Evolutionary conservation across 176 grass and related monocot species (phyloP).

Genomic region (Oryza brachyantha): DNA sequence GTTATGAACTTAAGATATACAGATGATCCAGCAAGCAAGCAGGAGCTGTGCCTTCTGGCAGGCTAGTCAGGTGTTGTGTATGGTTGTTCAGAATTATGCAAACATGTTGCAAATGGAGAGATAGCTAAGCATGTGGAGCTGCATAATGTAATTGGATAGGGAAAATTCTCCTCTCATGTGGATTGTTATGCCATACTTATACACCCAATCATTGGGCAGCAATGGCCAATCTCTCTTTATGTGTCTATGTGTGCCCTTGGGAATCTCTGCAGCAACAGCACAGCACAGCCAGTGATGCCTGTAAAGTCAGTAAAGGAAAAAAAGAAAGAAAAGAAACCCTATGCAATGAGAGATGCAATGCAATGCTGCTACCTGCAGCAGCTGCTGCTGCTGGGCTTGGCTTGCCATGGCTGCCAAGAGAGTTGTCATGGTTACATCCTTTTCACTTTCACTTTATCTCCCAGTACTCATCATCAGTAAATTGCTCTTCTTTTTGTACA

Average conservation of each 20-base stretch:
- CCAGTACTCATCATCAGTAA: constrained; percentile 30
- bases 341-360: constrained; percentile 9
- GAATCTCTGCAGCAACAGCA: constrained; percentile 27
- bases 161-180: constrained; percentile 47
- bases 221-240: constrained; percentile 25
- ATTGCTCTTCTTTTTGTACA: constrained; percentile 50
- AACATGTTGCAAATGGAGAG: constrained; percentile 5
- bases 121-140: constrained; percentile 12
- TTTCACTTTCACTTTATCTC: constrained; percentile 48
- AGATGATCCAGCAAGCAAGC: not conserved
- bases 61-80: constrained; percentile 9
- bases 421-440: constrained; percentile 4
- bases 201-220: constrained; percentile 46
- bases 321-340: constrained; percentile 18
- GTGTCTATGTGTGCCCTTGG: constrained; percentile 24
- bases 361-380: constrained; percentile 15
- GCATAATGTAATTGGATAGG: constrained; percentile 34
- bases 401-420: constrained; percentile 22
- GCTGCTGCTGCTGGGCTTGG: not conserved
- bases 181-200: constrained; percentile 27
- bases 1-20: not conserved
- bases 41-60: constrained; percentile 10
- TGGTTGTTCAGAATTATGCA: not conserved
- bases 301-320: constrained; percentile 34
- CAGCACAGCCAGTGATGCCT: constrained; percentile 3